phyloP scores from a whole-genome alignment of 2,329 filamentous ascomycete genomes.

The Talaromyces atroroseus region DNA sequence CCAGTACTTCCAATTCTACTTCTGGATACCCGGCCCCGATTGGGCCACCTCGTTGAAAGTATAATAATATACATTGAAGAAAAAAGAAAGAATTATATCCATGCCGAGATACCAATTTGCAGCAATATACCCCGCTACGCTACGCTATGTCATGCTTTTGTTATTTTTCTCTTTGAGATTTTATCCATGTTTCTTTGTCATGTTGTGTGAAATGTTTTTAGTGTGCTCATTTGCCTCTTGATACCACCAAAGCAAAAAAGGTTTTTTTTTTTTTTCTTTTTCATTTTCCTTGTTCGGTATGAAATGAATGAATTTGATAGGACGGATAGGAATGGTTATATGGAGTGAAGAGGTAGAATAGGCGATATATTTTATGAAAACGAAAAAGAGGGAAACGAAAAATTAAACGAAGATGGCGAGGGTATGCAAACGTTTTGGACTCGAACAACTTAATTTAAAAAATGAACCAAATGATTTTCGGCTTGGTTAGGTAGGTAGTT shows the following conservation, averaged over 20 bases:
- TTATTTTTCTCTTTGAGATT: slow-evolving; percentile 28
- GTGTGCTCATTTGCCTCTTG: slow-evolving; percentile 20
- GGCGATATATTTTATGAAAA: slow-evolving; percentile 5
- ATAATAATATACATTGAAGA: slow-evolving; percentile 27
- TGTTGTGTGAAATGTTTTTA: slow-evolving; percentile 7
- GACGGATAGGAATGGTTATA: not conserved
- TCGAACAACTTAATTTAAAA: slow-evolving; percentile 6
- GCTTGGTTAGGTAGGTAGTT: not conserved
- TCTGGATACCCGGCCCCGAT: slow-evolving; percentile 93
- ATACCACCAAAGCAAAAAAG: slow-evolving; percentile 25
- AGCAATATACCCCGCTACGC: slow-evolving; percentile 43
- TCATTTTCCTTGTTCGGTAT: slow-evolving; percentile 3
- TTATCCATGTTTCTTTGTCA: slow-evolving; percentile 26
- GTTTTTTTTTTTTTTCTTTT: slow-evolving; percentile 1
- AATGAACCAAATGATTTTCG: slow-evolving; percentile 5
- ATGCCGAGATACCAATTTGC: slow-evolving; percentile 33
- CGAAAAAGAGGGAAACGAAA: slow-evolving; percentile 2
- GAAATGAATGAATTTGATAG: slow-evolving; percentile 9
- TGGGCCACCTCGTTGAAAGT: slow-evolving; percentile 78
- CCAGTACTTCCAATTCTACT: slow-evolving; percentile 93
- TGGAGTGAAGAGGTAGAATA: not conserved
- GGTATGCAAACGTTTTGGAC: not conserved
- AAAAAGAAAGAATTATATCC: slow-evolving; percentile 20
- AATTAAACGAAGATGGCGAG: not conserved
- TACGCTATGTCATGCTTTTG: slow-evolving; percentile 19